A percentile compares a stretch with the other conserved stretches of the same genome.
phyloP scores from a whole-genome alignment of 1,139 yeast species.

The Sugiyamaella castrensis region DNA sequence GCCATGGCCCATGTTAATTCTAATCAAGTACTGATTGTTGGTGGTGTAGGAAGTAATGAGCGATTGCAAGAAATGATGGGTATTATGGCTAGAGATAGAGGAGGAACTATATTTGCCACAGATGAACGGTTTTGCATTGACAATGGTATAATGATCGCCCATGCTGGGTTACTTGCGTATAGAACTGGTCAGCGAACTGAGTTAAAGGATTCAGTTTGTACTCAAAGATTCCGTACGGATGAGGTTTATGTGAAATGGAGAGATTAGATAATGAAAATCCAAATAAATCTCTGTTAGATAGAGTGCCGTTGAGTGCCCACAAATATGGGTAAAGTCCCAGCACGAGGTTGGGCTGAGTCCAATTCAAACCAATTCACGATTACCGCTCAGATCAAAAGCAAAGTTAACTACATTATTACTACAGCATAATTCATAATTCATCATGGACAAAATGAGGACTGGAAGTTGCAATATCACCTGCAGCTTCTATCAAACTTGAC shows the following conservation, averaged over 20 bases:
- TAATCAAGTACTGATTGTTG: conserved; percentile 87
- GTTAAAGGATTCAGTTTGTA: conserved; percentile 73
- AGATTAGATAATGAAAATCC: conserved; percentile 19
- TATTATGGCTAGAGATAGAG: conserved; percentile 82
- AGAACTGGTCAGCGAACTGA: conserved; percentile 70
- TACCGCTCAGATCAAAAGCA: too few relatives aligned
- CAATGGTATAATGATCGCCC: conserved; percentile 98
- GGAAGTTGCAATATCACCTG: too few relatives aligned
- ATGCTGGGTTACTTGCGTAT: conserved; percentile 86
- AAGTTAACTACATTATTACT: too few relatives aligned
- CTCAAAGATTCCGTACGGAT: conserved; percentile 91
- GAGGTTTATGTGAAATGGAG: conserved; percentile 87
- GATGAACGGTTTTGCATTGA: conserved; percentile 97
- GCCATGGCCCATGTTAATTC: conserved; percentile 98
- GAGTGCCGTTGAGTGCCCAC: too few relatives aligned
- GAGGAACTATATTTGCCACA: conserved; percentile 86
- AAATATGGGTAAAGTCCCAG: too few relatives aligned
- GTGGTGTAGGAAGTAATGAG: conserved; percentile 96
- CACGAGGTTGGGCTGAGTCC: too few relatives aligned
- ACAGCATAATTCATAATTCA: too few relatives aligned
- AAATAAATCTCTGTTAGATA: too few relatives aligned
- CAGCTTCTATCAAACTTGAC: background rate
- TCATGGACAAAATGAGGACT: too few relatives aligned
- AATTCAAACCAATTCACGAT: too few relatives aligned
- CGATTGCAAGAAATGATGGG: conserved; percentile 96